Evolutionary conservation across 306 rosid genomes (phyloP).

Genomic region (Corylus heterophylla): DNA sequence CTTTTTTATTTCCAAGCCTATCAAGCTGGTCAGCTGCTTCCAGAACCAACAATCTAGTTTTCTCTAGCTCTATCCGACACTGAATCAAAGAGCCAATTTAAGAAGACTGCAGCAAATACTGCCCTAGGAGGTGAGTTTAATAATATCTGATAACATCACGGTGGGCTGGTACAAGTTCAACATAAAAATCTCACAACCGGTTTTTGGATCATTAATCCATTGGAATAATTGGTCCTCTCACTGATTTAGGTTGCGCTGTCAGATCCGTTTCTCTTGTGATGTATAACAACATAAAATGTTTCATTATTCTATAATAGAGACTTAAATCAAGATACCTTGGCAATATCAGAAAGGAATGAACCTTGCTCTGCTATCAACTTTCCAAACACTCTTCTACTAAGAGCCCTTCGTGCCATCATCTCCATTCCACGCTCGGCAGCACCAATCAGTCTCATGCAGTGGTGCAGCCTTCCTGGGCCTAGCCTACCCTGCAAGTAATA

Average conservation of each 20-base stretch:
- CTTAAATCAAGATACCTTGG: constrained; percentile 55
- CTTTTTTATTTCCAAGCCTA: constrained; percentile 77
- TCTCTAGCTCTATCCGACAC: constrained; percentile 93
- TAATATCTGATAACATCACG: background rate
- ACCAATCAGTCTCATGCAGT: constrained; percentile 96
- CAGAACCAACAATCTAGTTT: constrained; percentile 76
- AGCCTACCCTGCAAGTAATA: constrained; percentile 75
- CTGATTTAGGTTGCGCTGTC: background rate
- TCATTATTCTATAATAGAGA: background rate
- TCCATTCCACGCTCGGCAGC: constrained; percentile 93
- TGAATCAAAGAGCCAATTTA: constrained; percentile 27
- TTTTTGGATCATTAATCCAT: background rate
- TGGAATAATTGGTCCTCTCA: background rate
- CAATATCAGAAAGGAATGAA: constrained; percentile 80
- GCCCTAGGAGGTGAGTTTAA: background rate
- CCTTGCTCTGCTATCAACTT: constrained; percentile 93
- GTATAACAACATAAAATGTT: background rate
- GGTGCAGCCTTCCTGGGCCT: constrained; percentile 98
- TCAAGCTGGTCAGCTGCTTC: constrained; percentile 97
- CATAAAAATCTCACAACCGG: background rate
- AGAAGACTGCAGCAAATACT: constrained; percentile 6
- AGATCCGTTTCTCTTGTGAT: background rate
- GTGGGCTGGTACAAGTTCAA: background rate
- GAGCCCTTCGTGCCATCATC: constrained; percentile 79
- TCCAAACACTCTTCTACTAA: constrained; percentile 78